A percentile compares a stretch with the other conserved stretches of the same genome.
Conservation (phyloP, 768 basidiomycete species). For the Lyophyllum semitale region DNA sequence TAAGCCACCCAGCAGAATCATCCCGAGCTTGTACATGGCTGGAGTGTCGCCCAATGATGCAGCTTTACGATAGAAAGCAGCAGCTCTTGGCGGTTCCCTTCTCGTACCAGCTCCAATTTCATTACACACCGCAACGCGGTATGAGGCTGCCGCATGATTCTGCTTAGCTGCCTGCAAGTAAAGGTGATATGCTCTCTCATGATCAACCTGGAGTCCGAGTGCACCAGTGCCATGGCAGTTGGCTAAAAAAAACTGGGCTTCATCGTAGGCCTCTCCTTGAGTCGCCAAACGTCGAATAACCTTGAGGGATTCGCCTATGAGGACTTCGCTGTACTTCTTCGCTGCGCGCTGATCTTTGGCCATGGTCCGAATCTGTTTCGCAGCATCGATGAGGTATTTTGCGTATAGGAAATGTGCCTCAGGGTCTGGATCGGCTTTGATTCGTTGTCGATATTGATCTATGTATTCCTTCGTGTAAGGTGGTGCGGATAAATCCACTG, state of each 20-base stretch:
- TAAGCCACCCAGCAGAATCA: conserved; percentile 86
- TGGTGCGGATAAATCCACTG: conserved; percentile 78
- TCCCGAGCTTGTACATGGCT: conserved; percentile 99
- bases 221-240: conserved; percentile 96
- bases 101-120: conserved; percentile 97
- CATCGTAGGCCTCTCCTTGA: conserved; percentile 88
- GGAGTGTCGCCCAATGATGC: conserved; percentile 95
- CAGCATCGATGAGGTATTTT: conserved; percentile 99
- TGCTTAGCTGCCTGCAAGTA: conserved; percentile 98
- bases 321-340: conserved; percentile 86
- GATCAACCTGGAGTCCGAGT: conserved; percentile 94
- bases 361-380: conserved; percentile 80
- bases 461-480: conserved; percentile 96
- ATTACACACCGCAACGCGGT: conserved; percentile 98
- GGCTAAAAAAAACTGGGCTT: conserved; percentile 98
- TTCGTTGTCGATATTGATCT: conserved; percentile 95
- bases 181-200: conserved; percentile 95
- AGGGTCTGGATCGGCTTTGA: conserved; percentile 97
- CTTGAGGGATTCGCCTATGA: conserved; percentile 89
- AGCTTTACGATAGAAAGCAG: conserved; percentile 95
- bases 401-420: conserved; percentile 97
- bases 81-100: conserved; percentile 83
- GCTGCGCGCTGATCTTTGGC: conserved; percentile 80
- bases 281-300: conserved; percentile 91
- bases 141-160: conserved; percentile 92